Conservation (phyloP, 2,329 filamentous ascomycete genomes). For the Aspergillus luchuensis region DNA sequence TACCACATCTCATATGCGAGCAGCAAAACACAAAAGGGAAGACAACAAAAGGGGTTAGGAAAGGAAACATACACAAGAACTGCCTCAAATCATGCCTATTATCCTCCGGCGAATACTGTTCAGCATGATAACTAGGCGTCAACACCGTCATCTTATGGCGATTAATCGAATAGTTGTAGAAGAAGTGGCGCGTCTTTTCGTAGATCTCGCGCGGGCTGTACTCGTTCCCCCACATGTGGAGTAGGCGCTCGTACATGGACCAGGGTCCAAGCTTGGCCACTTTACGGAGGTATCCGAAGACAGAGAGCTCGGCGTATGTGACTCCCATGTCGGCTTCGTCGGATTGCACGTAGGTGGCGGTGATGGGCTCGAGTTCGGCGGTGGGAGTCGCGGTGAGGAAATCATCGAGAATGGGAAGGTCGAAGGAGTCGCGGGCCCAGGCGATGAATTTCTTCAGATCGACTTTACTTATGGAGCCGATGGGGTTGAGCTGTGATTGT, state of each 20-base stretch:
- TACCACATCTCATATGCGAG: background rate
- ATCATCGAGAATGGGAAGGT: conserved; percentile 64
- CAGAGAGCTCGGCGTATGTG: conserved; percentile 57
- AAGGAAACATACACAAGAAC: conserved; percentile 49
- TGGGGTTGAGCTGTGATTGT: conserved; percentile 36
- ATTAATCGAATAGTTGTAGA: conserved; percentile 60
- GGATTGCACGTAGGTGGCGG: conserved; percentile 60
- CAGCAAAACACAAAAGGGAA: background rate
- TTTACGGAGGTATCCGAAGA: conserved; percentile 58
- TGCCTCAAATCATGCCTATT: conserved; percentile 62
- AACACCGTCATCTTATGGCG: conserved; percentile 65
- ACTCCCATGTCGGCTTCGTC: conserved; percentile 60
- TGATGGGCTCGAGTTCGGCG: conserved; percentile 68
- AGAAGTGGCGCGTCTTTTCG: conserved; percentile 50
- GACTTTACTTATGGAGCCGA: conserved; percentile 60
- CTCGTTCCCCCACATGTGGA: conserved; percentile 52
- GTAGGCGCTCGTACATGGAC: conserved; percentile 56
- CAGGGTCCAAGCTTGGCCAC: conserved; percentile 57
- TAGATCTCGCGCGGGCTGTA: conserved; percentile 48
- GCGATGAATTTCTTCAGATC: conserved; percentile 72
- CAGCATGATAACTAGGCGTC: conserved; percentile 59
- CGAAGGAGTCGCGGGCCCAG: conserved; percentile 62
- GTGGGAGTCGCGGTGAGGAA: conserved; percentile 67
- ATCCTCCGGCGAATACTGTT: conserved; percentile 57
- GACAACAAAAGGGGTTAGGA: background rate